Base-by-base conservation (phyloP, 1,284 basidiomycete genomes). In the Vanrija sp. region DNA sequence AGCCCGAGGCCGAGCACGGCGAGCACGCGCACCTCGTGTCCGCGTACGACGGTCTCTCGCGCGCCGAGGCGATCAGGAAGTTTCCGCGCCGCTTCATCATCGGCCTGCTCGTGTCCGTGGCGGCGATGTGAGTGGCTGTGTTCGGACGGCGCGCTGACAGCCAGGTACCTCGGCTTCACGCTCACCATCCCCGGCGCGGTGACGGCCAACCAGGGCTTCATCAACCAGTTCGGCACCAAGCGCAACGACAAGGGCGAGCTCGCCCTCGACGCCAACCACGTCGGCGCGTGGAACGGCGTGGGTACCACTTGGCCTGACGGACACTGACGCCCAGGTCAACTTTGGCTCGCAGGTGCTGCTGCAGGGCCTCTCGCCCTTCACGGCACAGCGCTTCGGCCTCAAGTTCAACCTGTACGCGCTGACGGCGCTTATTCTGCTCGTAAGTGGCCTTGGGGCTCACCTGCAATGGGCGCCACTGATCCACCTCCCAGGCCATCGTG, bases 121-220 rank as follows among this genome's bases (percentile, higher is more conserved):
- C 50, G 15, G 61, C 52, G 42, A 60, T 63, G 34, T 34, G 5
- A 2, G 34, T 34, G 21, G 21, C 21, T 10, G 34, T 15, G 9
- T 2, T 12, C 12, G 1, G 12, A 15, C 29, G 34, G 9, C 26
- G 25, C 34, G 34, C 34, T 34, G 34, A 26, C 34, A n/a, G 9
- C 34, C 34, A 34, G 34, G 57, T 64, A 61, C 42, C 28, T 50
- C 15, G 60, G 62, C 10, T 64, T 53, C 54, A 48, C 57, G 9
- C 25, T 39, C 16, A 38, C 46, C 6, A 49, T 53, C 12, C 57
- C 57, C 6, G 59, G 59, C 6, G 38, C 26, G 14, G 34, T 57
- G 18, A 34, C 46, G 4, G 55, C 55, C 21, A 58, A 53, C 34
- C 43, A 29, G 3, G 56, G 55, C 15, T 46, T 47, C 19, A 50